Base-by-base conservation (phyloP, 306 rosid genomes). In the Cyamopsis tetragonoloba region DNA sequence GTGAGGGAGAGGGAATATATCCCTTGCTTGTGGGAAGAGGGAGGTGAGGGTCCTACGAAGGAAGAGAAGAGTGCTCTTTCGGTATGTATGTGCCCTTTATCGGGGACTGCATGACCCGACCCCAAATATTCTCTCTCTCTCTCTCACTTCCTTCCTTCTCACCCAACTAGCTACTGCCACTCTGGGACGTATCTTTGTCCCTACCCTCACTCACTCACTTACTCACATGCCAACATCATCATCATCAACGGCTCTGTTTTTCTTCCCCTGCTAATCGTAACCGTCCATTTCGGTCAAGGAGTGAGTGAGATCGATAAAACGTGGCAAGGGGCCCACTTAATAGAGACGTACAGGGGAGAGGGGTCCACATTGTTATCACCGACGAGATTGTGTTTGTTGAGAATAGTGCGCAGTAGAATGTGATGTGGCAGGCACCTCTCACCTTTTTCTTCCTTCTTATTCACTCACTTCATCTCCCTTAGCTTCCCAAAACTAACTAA, bases 11-110 rank as follows among this genome's bases (percentile, higher is more conserved):
- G 72, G 32, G 97, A 95, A 90, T 88, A 72, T 88, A 83, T 93
- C 72, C 96, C 75, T 95, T 90, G 92, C 96, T 90, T 95, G 96
- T 77, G 7, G 86, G 81, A 77, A 78, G 91, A 87, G 95, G 64
- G 39, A 32, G 82, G 77, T 60, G 84, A 96, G 49, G 84, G 88
- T 60, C 71, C 89, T 83, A 14, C 77, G 26, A n/a, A n/a, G n/a
- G n/a, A n/a, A n/a, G n/a, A 68, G 70, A 75, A 68, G 96, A 79
- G 97, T 88, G 93, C 78, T 86, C 91, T 87, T 84, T 84, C 77
- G 96, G 87, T 81, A 86, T 80, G 87, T 81, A 86, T 80, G 84
- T 80, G 54, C 74, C 85, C 96, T 90, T 95, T 90, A 79, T 83
- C 96, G 95, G 79, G 69, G 81, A 81, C 91, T n/a, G n/a, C n/a